Conservation (phyloP, 2,329 filamentous ascomycete species). For the Pestalotiopsis fici region DNA sequence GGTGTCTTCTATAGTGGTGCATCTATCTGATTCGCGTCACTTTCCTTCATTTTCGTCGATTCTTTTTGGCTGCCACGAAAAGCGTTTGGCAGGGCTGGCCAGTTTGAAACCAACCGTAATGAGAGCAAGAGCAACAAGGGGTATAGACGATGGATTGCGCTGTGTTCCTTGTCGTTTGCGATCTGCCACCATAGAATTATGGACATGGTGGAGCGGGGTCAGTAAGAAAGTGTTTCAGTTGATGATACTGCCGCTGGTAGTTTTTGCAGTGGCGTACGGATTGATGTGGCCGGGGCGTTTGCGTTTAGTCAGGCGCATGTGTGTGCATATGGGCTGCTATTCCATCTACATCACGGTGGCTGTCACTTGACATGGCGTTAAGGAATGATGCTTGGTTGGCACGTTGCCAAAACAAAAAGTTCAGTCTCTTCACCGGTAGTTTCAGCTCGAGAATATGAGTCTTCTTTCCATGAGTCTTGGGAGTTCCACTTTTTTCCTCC, state of each 20-base stretch:
- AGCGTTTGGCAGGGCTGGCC: background rate
- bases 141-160: background rate
- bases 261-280: background rate
- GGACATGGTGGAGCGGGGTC: background rate
- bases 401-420: background rate
- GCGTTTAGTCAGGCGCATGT: background rate
- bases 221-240: background rate
- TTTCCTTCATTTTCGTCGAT: slow-evolving; percentile 5
- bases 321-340: background rate
- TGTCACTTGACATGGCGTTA: slow-evolving; percentile 6
- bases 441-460: background rate
- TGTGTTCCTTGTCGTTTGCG: background rate
- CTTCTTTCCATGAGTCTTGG: background rate
- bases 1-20: slow-evolving; percentile 2
- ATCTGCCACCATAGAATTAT: background rate
- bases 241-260: background rate
- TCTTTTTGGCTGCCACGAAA: background rate
- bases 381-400: slow-evolving; percentile 5
- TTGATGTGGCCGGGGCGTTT: slow-evolving; percentile 4
- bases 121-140: background rate
- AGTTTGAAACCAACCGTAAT: background rate
- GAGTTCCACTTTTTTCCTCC: no score
- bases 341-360: background rate
- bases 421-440: slow-evolving; percentile 2
- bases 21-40: slow-evolving; percentile 1